Base-by-base conservation (phyloP, 768 basidiomycete genomes). In the Peribolospora baueri region DNA sequence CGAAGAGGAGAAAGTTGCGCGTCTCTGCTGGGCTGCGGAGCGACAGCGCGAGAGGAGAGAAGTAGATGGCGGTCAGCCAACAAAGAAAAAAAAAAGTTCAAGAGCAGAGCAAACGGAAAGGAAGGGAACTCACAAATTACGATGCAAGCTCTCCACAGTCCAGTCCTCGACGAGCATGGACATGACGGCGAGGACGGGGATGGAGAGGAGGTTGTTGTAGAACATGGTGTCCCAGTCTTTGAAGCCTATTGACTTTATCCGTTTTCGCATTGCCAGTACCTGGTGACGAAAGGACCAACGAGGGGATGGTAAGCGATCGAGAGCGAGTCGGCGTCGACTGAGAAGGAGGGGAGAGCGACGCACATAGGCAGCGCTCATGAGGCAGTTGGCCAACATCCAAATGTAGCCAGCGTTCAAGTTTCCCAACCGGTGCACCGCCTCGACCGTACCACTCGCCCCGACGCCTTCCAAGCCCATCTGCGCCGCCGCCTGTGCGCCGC, bases 221-320 rank as follows among this genome's bases (percentile, higher is more conserved):
- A 86, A 91, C 88, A 95, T 95, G 9, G 88, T 81, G 64, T 95
- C 91, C 90, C 88, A 93, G 64, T 98, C 91, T 47, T 87, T 80
- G 71, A 97, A 95, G 14, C 85, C 85, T 11, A 87, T 95, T 46
- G 73, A 67, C 71, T 95, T 95, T 73, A 98, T 97, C 55, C 81
- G 76, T 67, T 91, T 95, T 56, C 93, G 78, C 93, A 97, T 97
- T 46, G 84, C 74, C 51, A 98, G 74, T 45, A 93, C 25, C 25
- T 25, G 86, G 87, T 91, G 61, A 42, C 13, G 25, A 5, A 36
- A 53, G 11, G 25, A 25, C 25, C 25, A 25, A 25, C 25, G 25
- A 25, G 25, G 25, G 25, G 25, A 25, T 25, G 25, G 25, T 25
- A 25, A 25, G 25, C 25, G 25, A 25, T 25, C 25, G 25, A 25